Evolutionary conservation across 331 rosid species (phyloP).

Genomic region (Phaseolus coccineus): DNA sequence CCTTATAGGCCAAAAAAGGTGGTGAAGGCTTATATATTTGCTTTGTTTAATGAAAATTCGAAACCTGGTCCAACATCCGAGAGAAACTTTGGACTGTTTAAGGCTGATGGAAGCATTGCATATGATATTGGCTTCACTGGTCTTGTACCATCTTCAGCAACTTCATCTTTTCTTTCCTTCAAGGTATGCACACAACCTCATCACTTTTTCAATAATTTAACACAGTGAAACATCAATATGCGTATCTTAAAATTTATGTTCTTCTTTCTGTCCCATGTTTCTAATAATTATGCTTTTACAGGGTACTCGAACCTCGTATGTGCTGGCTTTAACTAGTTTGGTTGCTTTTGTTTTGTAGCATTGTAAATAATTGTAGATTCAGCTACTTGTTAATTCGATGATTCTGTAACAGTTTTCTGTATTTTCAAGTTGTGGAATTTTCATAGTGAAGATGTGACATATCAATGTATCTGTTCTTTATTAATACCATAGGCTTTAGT

Average conservation of each 20-base stretch:
- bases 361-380: constrained; percentile 31
- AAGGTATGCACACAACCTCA: constrained; percentile 52
- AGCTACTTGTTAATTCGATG: not conserved
- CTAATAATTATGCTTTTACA: constrained; percentile 30
- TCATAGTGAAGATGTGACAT: not conserved
- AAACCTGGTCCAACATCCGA: constrained; percentile 87
- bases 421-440: constrained; percentile 16
- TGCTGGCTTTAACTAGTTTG: constrained; percentile 51
- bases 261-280: not conserved
- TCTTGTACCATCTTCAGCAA: constrained; percentile 69
- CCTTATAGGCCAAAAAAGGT: constrained; percentile 75
- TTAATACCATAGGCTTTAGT: constrained; percentile 15
- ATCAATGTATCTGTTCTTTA: constrained; percentile 25
- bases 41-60: constrained; percentile 84
- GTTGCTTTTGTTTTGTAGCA: constrained; percentile 44
- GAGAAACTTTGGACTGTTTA: constrained; percentile 88
- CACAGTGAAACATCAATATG: not conserved
- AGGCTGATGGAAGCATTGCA: constrained; percentile 83
- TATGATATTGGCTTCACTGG: constrained; percentile 85
- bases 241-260: no score
- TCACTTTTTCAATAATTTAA: not conserved
- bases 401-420: constrained; percentile 29
- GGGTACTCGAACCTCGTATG: constrained; percentile 51
- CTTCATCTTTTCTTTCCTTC: constrained; percentile 65
- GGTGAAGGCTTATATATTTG: constrained; percentile 75